Base-by-base conservation (phyloP, 257 asterid genomes). In the Prunella vulgaris region DNA sequence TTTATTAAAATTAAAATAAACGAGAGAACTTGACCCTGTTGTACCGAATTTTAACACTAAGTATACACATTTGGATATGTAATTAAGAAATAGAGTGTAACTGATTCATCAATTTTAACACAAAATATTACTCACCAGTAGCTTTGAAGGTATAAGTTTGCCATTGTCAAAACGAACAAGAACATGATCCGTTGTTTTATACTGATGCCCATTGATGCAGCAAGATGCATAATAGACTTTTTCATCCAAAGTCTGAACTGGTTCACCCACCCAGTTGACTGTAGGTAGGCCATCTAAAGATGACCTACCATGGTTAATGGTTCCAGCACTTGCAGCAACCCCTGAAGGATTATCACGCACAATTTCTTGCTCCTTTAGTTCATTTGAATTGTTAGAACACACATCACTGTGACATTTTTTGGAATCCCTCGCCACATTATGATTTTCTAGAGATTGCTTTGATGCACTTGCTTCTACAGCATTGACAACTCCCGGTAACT, bases 221-320 rank as follows among this genome's bases (percentile, higher is more conserved):
- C 95, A 88, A 65, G 96, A 82, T 22, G 84, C 71, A 75, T 88
- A 90, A 71, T 74, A 87, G 10, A 70, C 66, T 78, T 87, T 90
- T 46, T 75, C 87, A 77, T 87, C 96, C 80, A 77, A 80, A 49
- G 71, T 80, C 80, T 82, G 79, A 77, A 78, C 71, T 53, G 83
- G 75, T n/a, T 82, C 81, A 61, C 97, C 94, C 59, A 81, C 82
- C 97, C 96, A 93, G 72, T 75, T 82, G 67, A 90, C 89, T 73
- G 68, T 70, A 74, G 73, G 84, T 69, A 80, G 64, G 59, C 68
- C 70, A 60, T 74, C 84, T 33, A 79, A 74, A 54, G 81, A 74
- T 69, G 88, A 75, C 66, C 63, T 65, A 42, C 48, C 74, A 35
- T 70, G 81, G 69, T 80, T 78, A 30, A 70, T 70, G 60, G 25